Conservation (phyloP, 208 protist genomes). For the Leishmania tarentolae region DNA sequence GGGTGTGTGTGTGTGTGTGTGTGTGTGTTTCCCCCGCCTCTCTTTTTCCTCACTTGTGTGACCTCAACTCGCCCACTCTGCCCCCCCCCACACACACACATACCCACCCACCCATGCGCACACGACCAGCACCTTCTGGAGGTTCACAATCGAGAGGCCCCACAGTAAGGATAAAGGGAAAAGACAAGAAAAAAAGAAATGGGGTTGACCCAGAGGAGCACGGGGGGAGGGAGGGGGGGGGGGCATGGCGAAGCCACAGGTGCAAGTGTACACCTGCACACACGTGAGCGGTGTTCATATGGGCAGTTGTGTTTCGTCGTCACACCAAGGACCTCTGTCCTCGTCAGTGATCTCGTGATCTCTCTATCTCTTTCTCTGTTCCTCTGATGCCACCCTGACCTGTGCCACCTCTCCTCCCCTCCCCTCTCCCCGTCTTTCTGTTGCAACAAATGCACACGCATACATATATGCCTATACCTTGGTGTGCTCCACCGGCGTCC, state of each 20-base stretch:
- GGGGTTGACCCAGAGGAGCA: not conserved
- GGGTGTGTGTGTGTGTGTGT: not conserved
- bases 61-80: too few species aligned
- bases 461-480: not conserved
- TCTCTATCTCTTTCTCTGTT: not conserved
- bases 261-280: not conserved
- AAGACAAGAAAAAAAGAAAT: not conserved
- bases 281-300: not conserved
- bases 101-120: not conserved
- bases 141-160: not conserved
- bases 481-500: not conserved
- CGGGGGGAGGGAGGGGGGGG: not conserved
- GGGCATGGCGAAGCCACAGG: not conserved
- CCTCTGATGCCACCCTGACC: not conserved
- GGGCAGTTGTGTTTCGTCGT: not conserved
- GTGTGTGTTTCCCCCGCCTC: not conserved
- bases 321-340: not conserved
- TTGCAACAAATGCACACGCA: not conserved
- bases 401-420: not conserved
- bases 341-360: not conserved
- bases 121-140: not conserved
- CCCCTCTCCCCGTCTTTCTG: not conserved
- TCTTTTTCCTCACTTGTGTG: not conserved
- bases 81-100: not conserved
- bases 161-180: not conserved